These are phyloP conservation scores for Candida buenavistaensis DNA, from an alignment of 1,139 yeast genomes.

Conservation along the genomic window DNA sequence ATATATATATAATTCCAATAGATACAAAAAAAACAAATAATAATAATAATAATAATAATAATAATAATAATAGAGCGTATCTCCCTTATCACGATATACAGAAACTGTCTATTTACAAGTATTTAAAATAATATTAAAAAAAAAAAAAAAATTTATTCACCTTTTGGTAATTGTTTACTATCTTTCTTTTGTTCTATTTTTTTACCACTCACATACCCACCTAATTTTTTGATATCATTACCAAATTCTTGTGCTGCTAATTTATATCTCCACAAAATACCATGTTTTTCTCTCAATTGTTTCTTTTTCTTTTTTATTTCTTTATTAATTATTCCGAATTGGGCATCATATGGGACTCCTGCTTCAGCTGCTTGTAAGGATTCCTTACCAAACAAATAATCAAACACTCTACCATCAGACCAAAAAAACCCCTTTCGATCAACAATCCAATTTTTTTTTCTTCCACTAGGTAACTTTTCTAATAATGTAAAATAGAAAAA, in stretches of 20 bases:
- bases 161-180: slow-evolving; percentile 6
- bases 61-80: not conserved
- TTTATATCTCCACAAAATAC: slow-evolving; percentile 42
- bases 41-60: not conserved
- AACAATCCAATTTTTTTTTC: slow-evolving; percentile 66
- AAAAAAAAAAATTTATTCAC: slow-evolving; percentile 2
- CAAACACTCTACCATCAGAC: slow-evolving; percentile 89
- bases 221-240: slow-evolving; percentile 28
- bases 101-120: slow-evolving; percentile 1
- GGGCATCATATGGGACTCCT: slow-evolving; percentile 68
- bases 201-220: slow-evolving; percentile 16
- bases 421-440: slow-evolving; percentile 86
- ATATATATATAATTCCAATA: no score
- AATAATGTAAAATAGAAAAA: slow-evolving; percentile 72
- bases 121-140: no score
- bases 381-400: slow-evolving; percentile 76
- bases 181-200: slow-evolving; percentile 3
- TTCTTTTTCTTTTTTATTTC: slow-evolving; percentile 42
- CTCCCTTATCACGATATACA: slow-evolving; percentile 5
- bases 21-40: no score
- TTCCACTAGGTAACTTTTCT: slow-evolving; percentile 42
- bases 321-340: slow-evolving; percentile 41
- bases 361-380: slow-evolving; percentile 72
- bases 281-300: slow-evolving; percentile 39
- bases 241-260: slow-evolving; percentile 36